These are phyloP conservation scores for Cnidoscolus chayamansa DNA, from an alignment of 441 rosid genomes.

Conservation along the genomic window DNA sequence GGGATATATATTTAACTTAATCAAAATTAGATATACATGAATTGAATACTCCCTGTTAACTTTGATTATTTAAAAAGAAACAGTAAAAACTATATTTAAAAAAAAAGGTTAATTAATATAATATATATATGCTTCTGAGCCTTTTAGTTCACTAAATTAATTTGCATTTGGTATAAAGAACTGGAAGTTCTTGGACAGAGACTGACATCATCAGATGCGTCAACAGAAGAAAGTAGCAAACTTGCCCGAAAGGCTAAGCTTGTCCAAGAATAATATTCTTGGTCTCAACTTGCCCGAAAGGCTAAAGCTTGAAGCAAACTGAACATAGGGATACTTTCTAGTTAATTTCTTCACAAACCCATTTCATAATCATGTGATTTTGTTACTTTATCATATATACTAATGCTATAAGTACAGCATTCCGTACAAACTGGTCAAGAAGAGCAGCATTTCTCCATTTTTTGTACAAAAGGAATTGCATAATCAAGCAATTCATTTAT, in stretches of 20 bases:
- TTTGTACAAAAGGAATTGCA: background rate
- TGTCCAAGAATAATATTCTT: background rate
- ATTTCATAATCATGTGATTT: background rate
- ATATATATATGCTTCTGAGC: too few species aligned
- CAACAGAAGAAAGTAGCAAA: background rate
- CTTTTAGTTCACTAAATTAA: background rate
- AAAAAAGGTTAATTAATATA: too few species aligned
- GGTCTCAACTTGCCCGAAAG: background rate
- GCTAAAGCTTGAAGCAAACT: constrained; percentile 4
- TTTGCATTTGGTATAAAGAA: background rate
- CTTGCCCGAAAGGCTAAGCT: background rate
- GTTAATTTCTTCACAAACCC: background rate
- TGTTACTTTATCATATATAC: background rate
- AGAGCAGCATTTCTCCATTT: background rate
- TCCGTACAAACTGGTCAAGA: background rate
- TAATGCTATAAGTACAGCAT: background rate
- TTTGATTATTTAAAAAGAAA: too few species aligned
- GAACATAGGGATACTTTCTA: background rate
- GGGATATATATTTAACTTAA: too few species aligned
- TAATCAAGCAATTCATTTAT: background rate
- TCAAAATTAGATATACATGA: too few species aligned
- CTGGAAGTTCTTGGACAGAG: background rate
- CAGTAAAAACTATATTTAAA: too few species aligned
- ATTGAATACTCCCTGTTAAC: too few species aligned
- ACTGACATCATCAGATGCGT: background rate